Evolutionary conservation across 371 early-diverging fungal species (phyloP).

Genomic region (Umbelopsis sp.): DNA sequence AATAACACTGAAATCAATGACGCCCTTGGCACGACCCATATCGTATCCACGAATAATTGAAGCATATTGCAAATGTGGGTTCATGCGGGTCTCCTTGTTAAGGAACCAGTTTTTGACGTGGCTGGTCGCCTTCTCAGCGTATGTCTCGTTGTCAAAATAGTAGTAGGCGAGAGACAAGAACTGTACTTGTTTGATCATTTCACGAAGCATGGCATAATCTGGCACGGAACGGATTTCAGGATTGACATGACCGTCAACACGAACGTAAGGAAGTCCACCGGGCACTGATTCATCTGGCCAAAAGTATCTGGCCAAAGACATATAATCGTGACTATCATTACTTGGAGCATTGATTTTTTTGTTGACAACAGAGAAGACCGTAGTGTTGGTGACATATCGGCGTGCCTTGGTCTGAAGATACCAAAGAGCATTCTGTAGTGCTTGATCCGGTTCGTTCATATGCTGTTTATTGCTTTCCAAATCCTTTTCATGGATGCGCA

Average conservation of each 20-base stretch:
- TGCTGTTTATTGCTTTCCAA: constrained; percentile 28
- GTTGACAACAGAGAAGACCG: constrained; percentile 51
- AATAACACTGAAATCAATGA: constrained; percentile 50
- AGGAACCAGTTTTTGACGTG: constrained; percentile 56
- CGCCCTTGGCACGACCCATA: constrained; percentile 45
- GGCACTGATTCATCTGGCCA: constrained; percentile 47
- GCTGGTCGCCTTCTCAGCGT: constrained; percentile 41
- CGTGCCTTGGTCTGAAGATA: constrained; percentile 28
- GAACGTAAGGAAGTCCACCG: constrained; percentile 51
- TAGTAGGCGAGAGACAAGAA: constrained; percentile 54
- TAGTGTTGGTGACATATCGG: constrained; percentile 31
- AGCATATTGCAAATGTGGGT: constrained; percentile 57
- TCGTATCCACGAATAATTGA: constrained; percentile 46
- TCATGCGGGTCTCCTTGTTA: constrained; percentile 55
- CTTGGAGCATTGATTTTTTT: constrained; percentile 49
- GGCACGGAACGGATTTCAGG: constrained; percentile 50
- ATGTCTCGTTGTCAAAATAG: constrained; percentile 51
- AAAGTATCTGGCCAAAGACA: constrained; percentile 56
- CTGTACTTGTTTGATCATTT: constrained; percentile 42
- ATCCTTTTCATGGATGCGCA: neutral
- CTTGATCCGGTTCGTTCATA: constrained; percentile 29
- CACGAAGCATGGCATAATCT: constrained; percentile 44
- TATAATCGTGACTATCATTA: constrained; percentile 55
- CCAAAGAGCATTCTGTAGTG: constrained; percentile 34
- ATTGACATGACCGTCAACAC: constrained; percentile 52